Conservation (phyloP, 306 rosid species). For the Dalbergia cochinchinensis region DNA sequence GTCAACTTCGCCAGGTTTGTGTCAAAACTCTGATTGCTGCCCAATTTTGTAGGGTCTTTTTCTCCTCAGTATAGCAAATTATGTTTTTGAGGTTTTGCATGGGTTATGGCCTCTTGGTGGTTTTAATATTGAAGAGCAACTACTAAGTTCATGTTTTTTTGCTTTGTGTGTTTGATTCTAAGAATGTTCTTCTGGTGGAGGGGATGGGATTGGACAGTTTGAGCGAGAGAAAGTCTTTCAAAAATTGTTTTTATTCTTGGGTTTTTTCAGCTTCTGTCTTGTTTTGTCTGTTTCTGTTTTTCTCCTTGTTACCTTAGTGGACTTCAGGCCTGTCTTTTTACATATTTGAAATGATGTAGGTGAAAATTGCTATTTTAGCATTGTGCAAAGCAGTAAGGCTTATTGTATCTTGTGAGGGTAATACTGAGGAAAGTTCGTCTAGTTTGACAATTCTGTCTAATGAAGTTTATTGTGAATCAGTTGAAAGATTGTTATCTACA, state of each 20-base stretch:
- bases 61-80: background rate
- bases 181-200: constrained; percentile 23
- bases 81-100: constrained; percentile 36
- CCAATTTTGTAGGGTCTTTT: constrained; percentile 18
- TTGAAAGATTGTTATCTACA: constrained; percentile 70
- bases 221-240: constrained; percentile 7
- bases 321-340: constrained; percentile 34
- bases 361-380: constrained; percentile 68
- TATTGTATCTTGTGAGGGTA: constrained; percentile 44
- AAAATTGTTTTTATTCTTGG: background rate
- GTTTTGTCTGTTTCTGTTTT: constrained; percentile 10
- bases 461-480: constrained; percentile 67
- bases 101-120: constrained; percentile 23
- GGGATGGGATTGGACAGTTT: constrained; percentile 24
- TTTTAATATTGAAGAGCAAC: constrained; percentile 15
- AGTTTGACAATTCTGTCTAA: constrained; percentile 58
- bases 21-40: constrained; percentile 40
- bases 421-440: constrained; percentile 51
- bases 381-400: constrained; percentile 84
- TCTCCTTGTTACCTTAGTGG: constrained; percentile 20
- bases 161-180: constrained; percentile 28
- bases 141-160: background rate
- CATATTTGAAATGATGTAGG: constrained; percentile 67
- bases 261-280: constrained; percentile 29
- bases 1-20: constrained; percentile 96